A percentile compares a stretch with the other conserved stretches of the same genome.
Conservation (phyloP, 2,329 filamentous ascomycete species). For the Alternaria brassicae region DNA sequence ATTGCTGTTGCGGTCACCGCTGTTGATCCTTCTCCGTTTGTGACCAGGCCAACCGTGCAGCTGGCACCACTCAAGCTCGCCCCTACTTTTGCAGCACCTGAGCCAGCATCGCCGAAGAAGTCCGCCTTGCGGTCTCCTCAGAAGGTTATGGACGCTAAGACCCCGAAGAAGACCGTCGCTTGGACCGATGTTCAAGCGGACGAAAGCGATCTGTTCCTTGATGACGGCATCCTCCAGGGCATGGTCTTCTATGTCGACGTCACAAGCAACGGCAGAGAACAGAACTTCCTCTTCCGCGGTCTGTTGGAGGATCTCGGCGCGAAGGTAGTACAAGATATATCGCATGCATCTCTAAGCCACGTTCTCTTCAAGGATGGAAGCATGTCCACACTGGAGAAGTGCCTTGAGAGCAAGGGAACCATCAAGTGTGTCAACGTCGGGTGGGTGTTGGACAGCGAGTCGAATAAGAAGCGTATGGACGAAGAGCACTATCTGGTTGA, state of each 20-base stretch:
- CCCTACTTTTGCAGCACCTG: constrained; percentile 15
- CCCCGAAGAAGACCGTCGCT: constrained; percentile 49
- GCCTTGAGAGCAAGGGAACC: constrained; percentile 72
- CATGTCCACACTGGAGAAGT: constrained; percentile 80
- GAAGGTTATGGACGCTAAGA: constrained; percentile 36
- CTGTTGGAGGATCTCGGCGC: constrained; percentile 83
- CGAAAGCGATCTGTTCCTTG: constrained; percentile 31
- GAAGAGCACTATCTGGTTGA: constrained; percentile 45
- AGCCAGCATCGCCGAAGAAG: constrained; percentile 35
- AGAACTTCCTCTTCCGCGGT: constrained; percentile 72
- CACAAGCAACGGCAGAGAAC: constrained; percentile 72
- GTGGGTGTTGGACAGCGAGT: constrained; percentile 76
- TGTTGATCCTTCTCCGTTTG: constrained; percentile 15
- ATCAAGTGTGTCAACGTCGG: constrained; percentile 87
- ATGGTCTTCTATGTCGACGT: constrained; percentile 85
- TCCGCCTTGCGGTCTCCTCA: constrained; percentile 49
- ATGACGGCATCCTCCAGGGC: constrained; percentile 55
- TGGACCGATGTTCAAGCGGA: constrained; percentile 35
- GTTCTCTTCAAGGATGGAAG: constrained; percentile 90
- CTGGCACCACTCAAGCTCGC: constrained; percentile 26
- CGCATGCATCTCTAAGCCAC: constrained; percentile 81
- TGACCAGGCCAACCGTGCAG: constrained; percentile 20
- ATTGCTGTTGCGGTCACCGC: constrained; percentile 21
- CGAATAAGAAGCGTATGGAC: constrained; percentile 43
- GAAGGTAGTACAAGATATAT: constrained; percentile 70